Conservation (phyloP, 2,329 filamentous ascomycete genomes). For the Aspergillus japonicus region DNA sequence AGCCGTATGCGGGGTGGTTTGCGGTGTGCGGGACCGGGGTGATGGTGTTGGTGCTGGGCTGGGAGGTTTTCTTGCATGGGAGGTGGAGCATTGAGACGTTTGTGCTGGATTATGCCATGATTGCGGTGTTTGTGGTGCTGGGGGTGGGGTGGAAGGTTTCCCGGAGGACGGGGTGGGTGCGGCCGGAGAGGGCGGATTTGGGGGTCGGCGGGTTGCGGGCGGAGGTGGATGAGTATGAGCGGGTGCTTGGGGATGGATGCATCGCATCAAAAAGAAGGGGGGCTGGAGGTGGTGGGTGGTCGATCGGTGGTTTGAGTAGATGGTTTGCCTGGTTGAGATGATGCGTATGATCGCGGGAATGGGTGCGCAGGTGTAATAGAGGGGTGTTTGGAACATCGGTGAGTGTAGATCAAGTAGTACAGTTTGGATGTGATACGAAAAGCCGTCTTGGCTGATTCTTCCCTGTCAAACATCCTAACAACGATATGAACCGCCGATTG, state of each 20-base stretch:
- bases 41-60: conserved; percentile 71
- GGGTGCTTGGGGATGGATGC: background rate
- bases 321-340: no score
- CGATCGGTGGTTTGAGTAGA: background rate
- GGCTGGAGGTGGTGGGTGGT: background rate
- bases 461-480: no score
- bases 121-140: conserved; percentile 64
- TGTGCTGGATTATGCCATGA: conserved; percentile 66
- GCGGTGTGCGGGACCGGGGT: conserved; percentile 61
- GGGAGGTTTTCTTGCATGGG: conserved; percentile 66
- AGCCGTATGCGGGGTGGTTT: conserved; percentile 70
- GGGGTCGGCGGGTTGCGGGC: conserved; percentile 21
- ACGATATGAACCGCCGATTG: no score
- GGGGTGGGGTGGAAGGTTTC: conserved; percentile 68
- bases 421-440: no score
- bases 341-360: no score
- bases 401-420: no score
- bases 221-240: conserved; percentile 30
- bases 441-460: no score
- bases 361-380: no score
- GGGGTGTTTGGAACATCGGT: no score
- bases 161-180: conserved; percentile 58
- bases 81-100: conserved; percentile 66
- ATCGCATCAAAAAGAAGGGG: background rate
- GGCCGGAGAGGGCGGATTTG: conserved; percentile 59